Evolutionary conservation across 345 rosid species (phyloP).

Genomic region (Microthlaspi erraticum): DNA sequence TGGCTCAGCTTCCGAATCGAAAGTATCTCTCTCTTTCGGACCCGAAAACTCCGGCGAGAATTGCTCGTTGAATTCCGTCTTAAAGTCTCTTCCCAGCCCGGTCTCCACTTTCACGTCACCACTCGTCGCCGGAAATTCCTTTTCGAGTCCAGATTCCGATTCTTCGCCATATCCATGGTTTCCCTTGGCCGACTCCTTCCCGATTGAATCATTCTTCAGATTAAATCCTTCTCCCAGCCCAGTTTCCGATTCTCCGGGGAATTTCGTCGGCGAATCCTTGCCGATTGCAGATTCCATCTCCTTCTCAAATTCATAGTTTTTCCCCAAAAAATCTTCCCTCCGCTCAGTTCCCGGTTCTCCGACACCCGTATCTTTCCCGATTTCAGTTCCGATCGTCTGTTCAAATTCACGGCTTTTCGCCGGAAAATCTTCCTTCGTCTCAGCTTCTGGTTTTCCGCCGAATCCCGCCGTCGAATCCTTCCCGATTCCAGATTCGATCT

Average conservation of each 20-base stretch:
- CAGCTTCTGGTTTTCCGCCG: constrained; percentile 5
- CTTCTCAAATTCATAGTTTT: background rate
- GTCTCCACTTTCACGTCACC: constrained; percentile 27
- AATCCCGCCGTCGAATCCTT: constrained; percentile 3
- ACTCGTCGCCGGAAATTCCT: background rate
- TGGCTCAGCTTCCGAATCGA: constrained; percentile 16
- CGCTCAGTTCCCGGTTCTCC: background rate
- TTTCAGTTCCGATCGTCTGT: background rate
- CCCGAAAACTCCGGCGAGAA: constrained; percentile 51
- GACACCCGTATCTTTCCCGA: background rate
- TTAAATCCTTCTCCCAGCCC: no score
- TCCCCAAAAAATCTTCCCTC: no score
- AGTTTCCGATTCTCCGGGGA: background rate
- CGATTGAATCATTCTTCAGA: background rate
- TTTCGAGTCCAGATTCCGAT: background rate
- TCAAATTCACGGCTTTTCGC: background rate
- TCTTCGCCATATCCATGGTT: constrained; percentile 2
- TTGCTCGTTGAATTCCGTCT: constrained; percentile 47
- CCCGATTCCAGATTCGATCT: background rate
- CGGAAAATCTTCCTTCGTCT: background rate
- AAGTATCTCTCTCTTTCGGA: constrained; percentile 7
- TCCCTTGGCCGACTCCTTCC: background rate
- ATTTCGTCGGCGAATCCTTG: background rate
- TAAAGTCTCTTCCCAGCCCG: constrained; percentile 29
- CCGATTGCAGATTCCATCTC: background rate